Evolutionary conservation across 164 flowering plant genomes (phyloP), one percentile per base, ranked within the genome.

Genomic region (Berberis thunbergii): DNA sequence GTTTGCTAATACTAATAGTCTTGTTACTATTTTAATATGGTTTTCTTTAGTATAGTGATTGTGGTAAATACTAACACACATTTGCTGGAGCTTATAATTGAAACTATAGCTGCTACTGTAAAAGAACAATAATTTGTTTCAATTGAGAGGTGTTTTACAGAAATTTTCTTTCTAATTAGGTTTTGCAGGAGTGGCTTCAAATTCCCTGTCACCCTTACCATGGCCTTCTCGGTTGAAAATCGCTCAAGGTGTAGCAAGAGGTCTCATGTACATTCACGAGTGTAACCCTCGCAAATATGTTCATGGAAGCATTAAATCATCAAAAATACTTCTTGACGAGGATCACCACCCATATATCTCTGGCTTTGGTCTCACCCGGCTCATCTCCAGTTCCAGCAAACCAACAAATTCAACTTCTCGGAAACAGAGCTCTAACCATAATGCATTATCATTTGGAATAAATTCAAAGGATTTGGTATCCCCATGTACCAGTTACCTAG

Each of bases 301-400:
- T 13, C 99, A 95, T 69, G 97, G 99, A 10, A 88, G 73, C 85
- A 53, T 95, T 41, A 95, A 88, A 69, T 85, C 97, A 11, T 84
- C 94, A 1, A 95, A 95, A 72, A 80, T 95, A 73, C 94, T 95
- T 46, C 91, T 95, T 1, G 94, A 83, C 53, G 85, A 83, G 12
- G 86, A 89, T 68, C 73, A 87, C 42, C 85, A 82, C 12, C 84
- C 97, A 9, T 76, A 77, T 65, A 78, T 95, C 53, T 82, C 97
- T 7, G 96, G 95, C 4, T 91, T 91, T 64, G 97, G 99, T 52
- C 85, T 95, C 59, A 63, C 72, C 40, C 96, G 92, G 1, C 94
- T 95, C 10, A 67, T 76, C 45, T 65, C 81, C 0, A 73, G 73
- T 40, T 40, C 76, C 59, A 64, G 77, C 7, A 78, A 70, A 55